Base-by-base conservation (phyloP, 805 yeast genomes). In the Ogataea paradorogensis region DNA sequence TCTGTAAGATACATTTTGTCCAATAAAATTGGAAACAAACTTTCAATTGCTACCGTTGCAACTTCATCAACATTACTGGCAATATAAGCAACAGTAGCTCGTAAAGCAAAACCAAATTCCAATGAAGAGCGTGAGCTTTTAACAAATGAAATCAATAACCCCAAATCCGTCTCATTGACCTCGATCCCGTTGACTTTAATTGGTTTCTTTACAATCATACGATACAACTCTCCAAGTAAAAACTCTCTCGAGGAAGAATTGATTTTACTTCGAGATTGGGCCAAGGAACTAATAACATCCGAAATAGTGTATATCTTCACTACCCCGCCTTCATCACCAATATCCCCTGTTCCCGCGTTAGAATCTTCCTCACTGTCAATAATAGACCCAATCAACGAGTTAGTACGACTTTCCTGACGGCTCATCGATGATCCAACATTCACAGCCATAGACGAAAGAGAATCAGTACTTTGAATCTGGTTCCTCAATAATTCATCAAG, bases 21-120 rank as follows among this genome's bases (percentile, higher is more conserved):
- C 16, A 55, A 21, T 24, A 64, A 44, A 9, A 52, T 24, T 5
- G 69, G 69, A 14, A 65, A 48, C 13, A 62, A 34, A 4, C 43
- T 50, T 15, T 55, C 58, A 21, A 64, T 47, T 7, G 58, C 62
- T 15, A 50, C 45, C 9, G 61, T 50, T 6, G 76, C 71, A 42
- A 73, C 71, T 39, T 74, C 80, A 37, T 76, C 80, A 9, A 72
- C 61, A 47, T 74, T 74, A 35, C 76, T 67, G n/a, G 66, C 65
- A 15, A 69, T 58, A 40, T 74, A 63, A 1, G 73, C 71, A 22
- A 67, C 58, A 11, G 65, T 42, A 9, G 73, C 64, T 42, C 76
- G 66, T 30, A 75, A 56, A 21, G 69, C 58, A 27, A 69, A 52
- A 15, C 50, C 39, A 35, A 67, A 68, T 47, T 74, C 80, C 26